Conservation (phyloP, 768 basidiomycete species). For the Trametes cingulata region DNA sequence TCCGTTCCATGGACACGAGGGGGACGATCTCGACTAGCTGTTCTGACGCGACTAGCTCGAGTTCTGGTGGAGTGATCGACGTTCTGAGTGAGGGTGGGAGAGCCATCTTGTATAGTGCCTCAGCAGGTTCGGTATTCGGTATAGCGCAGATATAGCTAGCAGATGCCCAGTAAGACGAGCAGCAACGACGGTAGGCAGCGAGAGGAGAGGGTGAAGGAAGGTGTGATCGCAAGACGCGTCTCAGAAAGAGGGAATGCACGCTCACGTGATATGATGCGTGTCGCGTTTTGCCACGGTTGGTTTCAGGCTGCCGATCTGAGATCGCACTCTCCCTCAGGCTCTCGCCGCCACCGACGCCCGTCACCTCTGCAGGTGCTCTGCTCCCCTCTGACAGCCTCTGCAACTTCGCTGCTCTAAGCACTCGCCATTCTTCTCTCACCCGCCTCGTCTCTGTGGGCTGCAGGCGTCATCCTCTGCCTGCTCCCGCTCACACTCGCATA, state of each 20-base stretch:
- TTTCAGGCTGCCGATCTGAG: slow-evolving; percentile 12
- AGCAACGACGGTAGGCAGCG: not conserved
- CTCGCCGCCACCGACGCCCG: not conserved
- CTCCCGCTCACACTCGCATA: slow-evolving; percentile 1
- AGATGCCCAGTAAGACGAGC: not conserved
- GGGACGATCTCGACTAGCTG: slow-evolving; percentile 85
- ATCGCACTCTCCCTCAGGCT: not conserved
- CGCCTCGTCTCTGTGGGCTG: not conserved
- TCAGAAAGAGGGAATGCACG: not conserved
- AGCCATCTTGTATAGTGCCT: too few species aligned
- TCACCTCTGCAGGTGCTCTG: not conserved
- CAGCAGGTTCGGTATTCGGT: too few species aligned
- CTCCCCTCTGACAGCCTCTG: not conserved
- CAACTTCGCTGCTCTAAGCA: not conserved
- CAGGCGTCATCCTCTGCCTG: slow-evolving; percentile 10
- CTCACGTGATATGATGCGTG: slow-evolving; percentile 19
- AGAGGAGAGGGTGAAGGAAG: not conserved
- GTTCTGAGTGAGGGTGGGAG: slow-evolving; percentile 69
- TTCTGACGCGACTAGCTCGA: slow-evolving; percentile 87
- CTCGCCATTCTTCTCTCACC: not conserved
- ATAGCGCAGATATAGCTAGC: too few species aligned
- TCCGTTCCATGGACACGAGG: slow-evolving; percentile 85
- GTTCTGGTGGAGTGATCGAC: slow-evolving; percentile 80
- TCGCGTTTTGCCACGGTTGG: slow-evolving; percentile 22
- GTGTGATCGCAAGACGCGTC: not conserved